phyloP scores from a whole-genome alignment of 2,329 filamentous ascomycete species.

The Phoma sp. region DNA sequence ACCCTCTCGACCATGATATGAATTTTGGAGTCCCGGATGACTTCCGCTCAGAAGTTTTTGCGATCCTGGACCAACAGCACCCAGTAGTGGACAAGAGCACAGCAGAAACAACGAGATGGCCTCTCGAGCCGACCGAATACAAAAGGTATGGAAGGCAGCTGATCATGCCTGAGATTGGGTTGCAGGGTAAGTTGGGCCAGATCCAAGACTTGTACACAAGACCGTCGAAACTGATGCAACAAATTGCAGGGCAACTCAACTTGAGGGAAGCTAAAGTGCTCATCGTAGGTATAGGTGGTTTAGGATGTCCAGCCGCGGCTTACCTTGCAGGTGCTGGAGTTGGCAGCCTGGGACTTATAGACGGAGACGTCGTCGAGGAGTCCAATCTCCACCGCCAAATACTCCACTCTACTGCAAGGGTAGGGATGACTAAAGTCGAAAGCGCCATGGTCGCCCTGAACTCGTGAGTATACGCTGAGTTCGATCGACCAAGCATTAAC shows the following conservation, averaged over 20 bases:
- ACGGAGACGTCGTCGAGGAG: slow-evolving; percentile 84
- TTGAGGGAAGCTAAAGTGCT: slow-evolving; percentile 75
- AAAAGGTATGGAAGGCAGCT: slow-evolving; percentile 88
- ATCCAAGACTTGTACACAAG: no score
- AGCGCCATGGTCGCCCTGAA: slow-evolving; percentile 62
- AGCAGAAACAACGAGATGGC: slow-evolving; percentile 60
- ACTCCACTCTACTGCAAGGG: slow-evolving; percentile 72
- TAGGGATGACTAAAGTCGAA: slow-evolving; percentile 80
- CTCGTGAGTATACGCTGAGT: slow-evolving; percentile 48
- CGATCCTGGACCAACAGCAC: slow-evolving; percentile 37
- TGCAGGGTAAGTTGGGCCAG: slow-evolving; percentile 63
- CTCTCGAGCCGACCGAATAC: slow-evolving; percentile 75
- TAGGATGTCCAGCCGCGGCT: slow-evolving; percentile 90
- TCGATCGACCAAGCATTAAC: slow-evolving; percentile 11
- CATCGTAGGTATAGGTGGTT: slow-evolving; percentile 83
- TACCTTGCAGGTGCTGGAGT: slow-evolving; percentile 92
- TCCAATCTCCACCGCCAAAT: slow-evolving; percentile 96
- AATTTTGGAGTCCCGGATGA: slow-evolving; percentile 52
- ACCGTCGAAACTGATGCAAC: not conserved
- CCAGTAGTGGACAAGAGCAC: not conserved
- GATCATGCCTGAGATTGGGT: slow-evolving; percentile 81
- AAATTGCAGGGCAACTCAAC: slow-evolving; percentile 70
- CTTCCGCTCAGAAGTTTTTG: slow-evolving; percentile 52
- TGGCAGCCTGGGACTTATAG: slow-evolving; percentile 81
- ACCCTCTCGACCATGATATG: slow-evolving; percentile 45